A percentile compares a stretch with the other conserved stretches of the same genome.
These are phyloP conservation scores for Hypoxylon sp. DNA, from an alignment of 2,329 filamentous ascomycete species.

Conservation along the genomic window DNA sequence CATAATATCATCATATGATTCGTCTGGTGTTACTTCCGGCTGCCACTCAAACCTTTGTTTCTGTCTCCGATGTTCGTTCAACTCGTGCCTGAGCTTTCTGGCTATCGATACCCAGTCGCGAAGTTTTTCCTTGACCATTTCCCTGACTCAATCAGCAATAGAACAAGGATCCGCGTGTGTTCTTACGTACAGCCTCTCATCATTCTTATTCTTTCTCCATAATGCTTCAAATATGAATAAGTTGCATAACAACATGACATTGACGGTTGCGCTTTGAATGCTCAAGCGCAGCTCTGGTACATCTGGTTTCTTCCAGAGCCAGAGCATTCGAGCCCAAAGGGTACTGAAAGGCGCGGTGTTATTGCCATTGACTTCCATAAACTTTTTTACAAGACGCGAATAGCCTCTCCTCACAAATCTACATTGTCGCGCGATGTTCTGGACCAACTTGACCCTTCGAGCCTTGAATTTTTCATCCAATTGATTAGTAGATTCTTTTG, in stretches of 20 bases:
- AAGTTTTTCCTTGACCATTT: slow-evolving; percentile 25
- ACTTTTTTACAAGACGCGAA: slow-evolving; percentile 20
- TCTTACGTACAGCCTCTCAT: slow-evolving; percentile 23
- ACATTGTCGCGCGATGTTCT: slow-evolving; percentile 30
- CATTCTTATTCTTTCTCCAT: slow-evolving; percentile 19
- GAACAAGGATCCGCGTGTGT: background rate
- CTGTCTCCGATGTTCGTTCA: slow-evolving; percentile 25
- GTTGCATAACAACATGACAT: slow-evolving; percentile 22
- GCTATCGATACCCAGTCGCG: slow-evolving; percentile 15
- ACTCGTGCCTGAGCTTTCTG: slow-evolving; percentile 21
- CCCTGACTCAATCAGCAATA: slow-evolving; percentile 24
- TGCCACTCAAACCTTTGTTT: slow-evolving; percentile 6
- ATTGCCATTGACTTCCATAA: slow-evolving; percentile 24
- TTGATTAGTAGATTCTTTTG: slow-evolving; percentile 5
- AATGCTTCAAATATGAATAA: slow-evolving; percentile 26
- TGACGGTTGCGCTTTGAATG: slow-evolving; percentile 31
- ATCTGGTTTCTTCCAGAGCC: slow-evolving; percentile 34
- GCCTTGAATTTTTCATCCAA: slow-evolving; percentile 15
- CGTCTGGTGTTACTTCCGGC: background rate
- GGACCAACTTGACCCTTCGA: slow-evolving; percentile 15
- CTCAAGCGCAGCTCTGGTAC: slow-evolving; percentile 28
- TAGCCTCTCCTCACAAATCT: slow-evolving; percentile 24
- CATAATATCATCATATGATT: slow-evolving; percentile 11
- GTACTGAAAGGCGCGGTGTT: slow-evolving; percentile 17
- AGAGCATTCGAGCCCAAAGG: slow-evolving; percentile 30